Conservation (phyloP, 139 green algal species). For the Haematococcus lacustris region DNA sequence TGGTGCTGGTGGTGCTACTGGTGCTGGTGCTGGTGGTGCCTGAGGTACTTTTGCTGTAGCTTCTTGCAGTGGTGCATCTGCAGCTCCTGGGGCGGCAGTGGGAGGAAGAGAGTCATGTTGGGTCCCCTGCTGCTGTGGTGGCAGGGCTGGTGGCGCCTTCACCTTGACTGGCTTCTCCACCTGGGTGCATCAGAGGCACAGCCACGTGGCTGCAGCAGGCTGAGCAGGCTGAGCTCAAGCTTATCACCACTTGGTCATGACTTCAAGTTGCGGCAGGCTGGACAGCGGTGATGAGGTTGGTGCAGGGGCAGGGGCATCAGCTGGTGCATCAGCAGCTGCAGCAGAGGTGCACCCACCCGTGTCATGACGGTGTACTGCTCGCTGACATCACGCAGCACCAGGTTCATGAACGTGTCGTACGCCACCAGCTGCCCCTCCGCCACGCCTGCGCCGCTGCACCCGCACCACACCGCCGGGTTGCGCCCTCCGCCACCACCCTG, state of each 20-base stretch:
- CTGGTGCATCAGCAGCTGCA: neutral
- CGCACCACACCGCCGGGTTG: too few species aligned
- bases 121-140: too few species aligned
- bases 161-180: neutral
- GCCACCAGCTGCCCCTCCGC: slow-evolving; percentile 34
- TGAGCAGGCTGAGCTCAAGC: neutral
- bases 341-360: slow-evolving; percentile 4
- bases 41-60: too few species aligned
- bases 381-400: slow-evolving; percentile 60
- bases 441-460: too few species aligned
- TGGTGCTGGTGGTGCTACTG: too few species aligned
- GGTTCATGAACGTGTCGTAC: slow-evolving; percentile 61
- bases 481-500: too few species aligned
- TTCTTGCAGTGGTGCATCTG: too few species aligned
- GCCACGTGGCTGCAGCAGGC: neutral
- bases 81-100: too few species aligned
- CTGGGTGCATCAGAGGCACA: neutral
- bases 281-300: neutral
- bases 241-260: neutral
- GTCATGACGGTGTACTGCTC: slow-evolving; percentile 68
- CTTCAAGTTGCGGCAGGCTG: too few species aligned
- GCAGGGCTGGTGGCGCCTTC: too few species aligned
- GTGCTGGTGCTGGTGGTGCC: too few species aligned
- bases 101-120: too few species aligned
- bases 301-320: neutral